Conservation (phyloP, 306 rosid species). For the Dicorynia guianensis region DNA sequence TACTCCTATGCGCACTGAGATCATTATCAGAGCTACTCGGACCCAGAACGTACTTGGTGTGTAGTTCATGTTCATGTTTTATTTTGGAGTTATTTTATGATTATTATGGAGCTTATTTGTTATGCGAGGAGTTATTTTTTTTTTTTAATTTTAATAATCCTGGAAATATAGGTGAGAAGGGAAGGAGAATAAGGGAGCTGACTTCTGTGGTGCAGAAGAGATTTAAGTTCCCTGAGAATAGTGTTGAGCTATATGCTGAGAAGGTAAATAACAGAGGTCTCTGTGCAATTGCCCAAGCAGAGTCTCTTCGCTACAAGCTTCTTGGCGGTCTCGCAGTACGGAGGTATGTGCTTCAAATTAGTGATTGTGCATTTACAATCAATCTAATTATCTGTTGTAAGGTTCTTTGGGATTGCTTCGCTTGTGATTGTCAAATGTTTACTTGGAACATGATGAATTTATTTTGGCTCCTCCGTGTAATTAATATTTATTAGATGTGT, state of each 20-base stretch:
- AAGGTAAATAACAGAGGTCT: conserved; percentile 86
- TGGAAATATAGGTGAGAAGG: conserved; percentile 71
- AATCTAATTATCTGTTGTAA: neutral
- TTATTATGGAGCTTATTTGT: neutral
- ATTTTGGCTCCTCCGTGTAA: neutral
- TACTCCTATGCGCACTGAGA: conserved; percentile 82
- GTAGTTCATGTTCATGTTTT: neutral
- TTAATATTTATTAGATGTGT: neutral
- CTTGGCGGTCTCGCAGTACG: conserved; percentile 87
- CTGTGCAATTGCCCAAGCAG: conserved; percentile 83
- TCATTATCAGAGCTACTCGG: conserved; percentile 75
- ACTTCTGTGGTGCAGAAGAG: conserved; percentile 90
- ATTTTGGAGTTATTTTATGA: neutral
- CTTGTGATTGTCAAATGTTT: neutral
- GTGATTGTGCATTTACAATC: neutral
- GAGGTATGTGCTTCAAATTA: conserved; percentile 50
- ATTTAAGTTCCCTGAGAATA: conserved; percentile 81
- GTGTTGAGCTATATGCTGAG: conserved; percentile 82
- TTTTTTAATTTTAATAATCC: neutral
- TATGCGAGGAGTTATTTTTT: neutral
- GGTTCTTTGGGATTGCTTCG: neutral
- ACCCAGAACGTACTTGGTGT: conserved; percentile 79
- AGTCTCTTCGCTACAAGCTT: conserved; percentile 88
- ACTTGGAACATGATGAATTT: neutral
- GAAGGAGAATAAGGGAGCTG: conserved; percentile 75